These are phyloP conservation scores for Linum trigynum DNA, from an alignment of 345 rosid genomes.

Conservation along the genomic window DNA sequence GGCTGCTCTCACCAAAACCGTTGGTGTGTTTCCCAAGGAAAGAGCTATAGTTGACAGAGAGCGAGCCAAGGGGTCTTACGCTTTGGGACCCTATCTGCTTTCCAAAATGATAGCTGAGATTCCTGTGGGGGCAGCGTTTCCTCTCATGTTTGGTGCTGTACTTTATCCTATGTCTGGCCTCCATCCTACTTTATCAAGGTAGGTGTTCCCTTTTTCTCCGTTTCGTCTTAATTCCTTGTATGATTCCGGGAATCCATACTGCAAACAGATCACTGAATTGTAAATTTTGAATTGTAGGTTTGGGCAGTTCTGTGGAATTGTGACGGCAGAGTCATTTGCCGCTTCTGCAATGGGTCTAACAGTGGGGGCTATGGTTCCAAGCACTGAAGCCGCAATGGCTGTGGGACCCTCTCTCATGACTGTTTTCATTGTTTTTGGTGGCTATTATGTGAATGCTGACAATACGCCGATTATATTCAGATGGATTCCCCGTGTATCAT, in stretches of 20 bases:
- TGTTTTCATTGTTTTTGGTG: constrained; percentile 89
- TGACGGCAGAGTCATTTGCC: constrained; percentile 87
- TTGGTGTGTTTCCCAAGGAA: constrained; percentile 95
- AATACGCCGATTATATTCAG: constrained; percentile 84
- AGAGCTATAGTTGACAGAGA: constrained; percentile 91
- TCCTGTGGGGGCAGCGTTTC: constrained; percentile 94
- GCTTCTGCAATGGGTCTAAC: constrained; percentile 99
- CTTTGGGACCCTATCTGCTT: constrained; percentile 83
- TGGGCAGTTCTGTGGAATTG: constrained; percentile 85
- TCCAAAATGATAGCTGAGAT: constrained; percentile 88
- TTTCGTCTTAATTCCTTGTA: constrained; percentile 7
- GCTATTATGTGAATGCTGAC: constrained; percentile 78
- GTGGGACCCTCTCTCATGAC: constrained; percentile 98
- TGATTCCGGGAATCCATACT: constrained; percentile 10
- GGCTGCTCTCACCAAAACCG: constrained; percentile 99
- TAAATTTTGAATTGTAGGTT: constrained; percentile 38
- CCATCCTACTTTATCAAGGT: constrained; percentile 80
- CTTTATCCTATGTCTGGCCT: constrained; percentile 93
- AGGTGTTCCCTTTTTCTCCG: constrained; percentile 7
- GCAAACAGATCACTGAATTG: constrained; percentile 10
- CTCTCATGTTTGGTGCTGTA: constrained; percentile 86
- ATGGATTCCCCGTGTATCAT: constrained; percentile 85
- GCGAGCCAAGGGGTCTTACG: constrained; percentile 80
- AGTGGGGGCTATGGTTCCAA: constrained; percentile 97
- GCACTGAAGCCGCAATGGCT: constrained; percentile 97